Percentiles rank a stretch among this genome's conserved stretches.
These are phyloP conservation scores for Pythium pectinolyticum DNA, from an alignment of 352 stramenopile genomes.

Conservation along the genomic window DNA sequence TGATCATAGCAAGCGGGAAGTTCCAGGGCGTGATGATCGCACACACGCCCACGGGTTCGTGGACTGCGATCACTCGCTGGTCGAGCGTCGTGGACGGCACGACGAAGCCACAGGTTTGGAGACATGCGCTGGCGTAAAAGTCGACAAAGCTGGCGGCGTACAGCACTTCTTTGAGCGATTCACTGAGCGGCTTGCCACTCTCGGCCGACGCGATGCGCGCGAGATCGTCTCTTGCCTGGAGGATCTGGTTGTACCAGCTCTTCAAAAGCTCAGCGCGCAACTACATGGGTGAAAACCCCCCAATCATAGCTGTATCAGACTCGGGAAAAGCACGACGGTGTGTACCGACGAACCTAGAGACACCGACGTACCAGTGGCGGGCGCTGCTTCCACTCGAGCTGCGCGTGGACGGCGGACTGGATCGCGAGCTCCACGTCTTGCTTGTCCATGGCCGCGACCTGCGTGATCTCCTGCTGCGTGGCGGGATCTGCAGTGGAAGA, in stretches of 20 bases:
- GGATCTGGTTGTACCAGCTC: slow-evolving; percentile 71
- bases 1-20: slow-evolving; percentile 99
- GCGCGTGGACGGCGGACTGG: slow-evolving; percentile 53
- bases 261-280: slow-evolving; percentile 62
- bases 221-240: slow-evolving; percentile 76
- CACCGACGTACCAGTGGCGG: slow-evolving; percentile 40
- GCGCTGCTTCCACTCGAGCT: slow-evolving; percentile 64
- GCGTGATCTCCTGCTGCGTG: slow-evolving; percentile 63
- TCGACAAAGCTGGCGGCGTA: slow-evolving; percentile 95
- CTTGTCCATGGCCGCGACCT: slow-evolving; percentile 65
- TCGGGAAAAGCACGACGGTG: not conserved
- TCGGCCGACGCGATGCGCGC: slow-evolving; percentile 94
- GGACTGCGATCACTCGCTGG: slow-evolving; percentile 74
- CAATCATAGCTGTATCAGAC: not conserved
- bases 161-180: slow-evolving; percentile 92
- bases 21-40: slow-evolving; percentile 98
- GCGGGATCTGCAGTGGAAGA: slow-evolving; percentile 48
- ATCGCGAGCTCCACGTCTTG: slow-evolving; percentile 75
- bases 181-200: slow-evolving; percentile 95
- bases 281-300: slow-evolving; percentile 15
- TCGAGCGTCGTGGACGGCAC: slow-evolving; percentile 52
- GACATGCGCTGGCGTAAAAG: slow-evolving; percentile 94
- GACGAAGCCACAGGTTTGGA: slow-evolving; percentile 86
- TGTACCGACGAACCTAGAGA: not conserved
- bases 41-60: slow-evolving; percentile 94